Base-by-base conservation (phyloP, 345 rosid genomes). In the Brassica carinata region DNA sequence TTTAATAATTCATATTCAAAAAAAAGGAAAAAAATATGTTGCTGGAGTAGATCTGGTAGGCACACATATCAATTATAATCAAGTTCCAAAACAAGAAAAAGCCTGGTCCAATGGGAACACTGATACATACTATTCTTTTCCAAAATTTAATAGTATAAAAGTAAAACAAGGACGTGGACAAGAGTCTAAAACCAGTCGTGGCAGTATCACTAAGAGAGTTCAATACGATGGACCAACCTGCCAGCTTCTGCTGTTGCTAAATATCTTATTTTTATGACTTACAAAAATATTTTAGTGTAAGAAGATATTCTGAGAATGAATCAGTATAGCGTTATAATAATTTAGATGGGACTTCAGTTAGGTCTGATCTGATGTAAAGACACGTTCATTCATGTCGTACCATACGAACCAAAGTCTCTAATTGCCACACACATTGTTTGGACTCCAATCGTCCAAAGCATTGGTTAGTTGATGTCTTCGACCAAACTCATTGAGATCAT, bases 191-290 rank as follows among this genome's bases (percentile, higher is more conserved):
- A 34, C 26, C 73, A 30, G 19, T 72, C 72, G 67, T 79, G 77
- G 72, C 77, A 57, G 55, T 38, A 72, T 72, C 77, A 36, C 67
- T 78, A 59, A 17, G 65, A 15, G 66, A 72, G 72, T 65, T 77
- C 72, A 55, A 65, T 72, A 53, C 17, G 3, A 72, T 55, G 77
- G 72, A 71, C 72, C 77, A 78, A 78, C 72, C 77, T 72, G 51
- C 67, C 82, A 79, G 73, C 77, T 78, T 78, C 67, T 65, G 31
- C 61, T 29, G 48, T 78, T 78, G 59, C 33, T 78, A 13, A 66
- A 17, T 11, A 62, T 26, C 5, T 23, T 61, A 1, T 23, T 23
- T 14, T 33, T 34, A 2, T 55, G n/a, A 1, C 43, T 26, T 36
- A 8, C 36, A 31, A 64, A 30, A 30, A 14, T 14, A 30, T 38